These are phyloP conservation scores for Ganoderma meredithae DNA, from an alignment of 1,284 basidiomycete genomes.

Conservation along the genomic window DNA sequence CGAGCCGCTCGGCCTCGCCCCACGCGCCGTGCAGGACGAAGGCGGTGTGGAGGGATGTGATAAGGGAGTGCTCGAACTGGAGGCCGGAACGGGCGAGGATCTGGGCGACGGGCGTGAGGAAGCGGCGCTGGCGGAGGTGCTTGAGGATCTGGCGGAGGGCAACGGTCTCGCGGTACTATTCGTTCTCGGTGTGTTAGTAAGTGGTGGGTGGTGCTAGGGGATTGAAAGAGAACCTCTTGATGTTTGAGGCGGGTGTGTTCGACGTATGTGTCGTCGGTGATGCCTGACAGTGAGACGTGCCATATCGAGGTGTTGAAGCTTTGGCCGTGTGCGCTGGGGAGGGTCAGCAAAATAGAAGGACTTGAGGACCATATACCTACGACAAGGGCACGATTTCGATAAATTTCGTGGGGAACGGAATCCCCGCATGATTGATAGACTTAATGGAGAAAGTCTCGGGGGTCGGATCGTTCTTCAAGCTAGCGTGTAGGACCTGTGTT, in stretches of 20 bases:
- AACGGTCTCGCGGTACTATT: conserved; percentile 69
- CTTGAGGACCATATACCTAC: conserved; percentile 50
- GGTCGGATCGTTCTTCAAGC: conserved; percentile 68
- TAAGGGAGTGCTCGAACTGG: conserved; percentile 73
- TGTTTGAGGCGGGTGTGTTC: conserved; percentile 57
- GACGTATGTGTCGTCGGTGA: conserved; percentile 61
- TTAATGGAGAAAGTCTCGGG: conserved; percentile 70
- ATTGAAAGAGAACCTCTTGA: conserved; percentile 59
- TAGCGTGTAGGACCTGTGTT: conserved; percentile 56
- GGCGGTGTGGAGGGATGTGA: conserved; percentile 70
- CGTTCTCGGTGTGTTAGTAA: conserved; percentile 39
- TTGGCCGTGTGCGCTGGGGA: conserved; percentile 61
- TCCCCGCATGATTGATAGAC: conserved; percentile 59
- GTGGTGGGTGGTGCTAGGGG: background rate
- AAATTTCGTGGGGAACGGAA: conserved; percentile 68
- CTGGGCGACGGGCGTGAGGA: conserved; percentile 70
- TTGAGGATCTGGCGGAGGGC: conserved; percentile 78
- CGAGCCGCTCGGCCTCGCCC: conserved; percentile 61
- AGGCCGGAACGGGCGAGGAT: conserved; percentile 65
- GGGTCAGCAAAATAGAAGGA: background rate
- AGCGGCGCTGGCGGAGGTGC: conserved; percentile 78
- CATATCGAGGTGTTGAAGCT: conserved; percentile 83
- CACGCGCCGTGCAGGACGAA: conserved; percentile 76
- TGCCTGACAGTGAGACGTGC: conserved; percentile 70
- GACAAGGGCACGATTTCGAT: conserved; percentile 78